Evolutionary conservation across 2,329 filamentous ascomycete genomes (phyloP), one percentile per base, ranked within the genome.

Genomic region (Trichoderma arundinaceum): DNA sequence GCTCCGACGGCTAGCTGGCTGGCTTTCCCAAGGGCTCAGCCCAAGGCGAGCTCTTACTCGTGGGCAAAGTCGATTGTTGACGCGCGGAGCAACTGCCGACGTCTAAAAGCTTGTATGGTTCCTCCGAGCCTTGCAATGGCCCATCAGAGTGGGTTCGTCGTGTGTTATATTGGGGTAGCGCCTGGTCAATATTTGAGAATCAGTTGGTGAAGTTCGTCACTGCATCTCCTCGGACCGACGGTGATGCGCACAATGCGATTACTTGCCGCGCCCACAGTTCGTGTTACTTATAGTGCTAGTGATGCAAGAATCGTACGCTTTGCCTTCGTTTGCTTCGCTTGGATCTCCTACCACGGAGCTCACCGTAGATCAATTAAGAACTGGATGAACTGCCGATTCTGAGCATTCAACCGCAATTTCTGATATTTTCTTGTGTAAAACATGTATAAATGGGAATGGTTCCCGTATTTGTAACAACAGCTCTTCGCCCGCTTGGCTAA

Each of bases 401-500:
- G 22, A 28, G 22, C 22, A 28, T 19, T 13, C 5, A 13, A 8
- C 5, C 10, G 15, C 10, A 44, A 35, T 9, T 35, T 58, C 41
- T 10, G 8, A 46, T 8, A 8, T 1, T 1, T 17, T 2, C 22
- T 15, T 9, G 4, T 28, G 22, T n/a, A n/a, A 28, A 43, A 6
- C 3, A 1, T 44, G n/a, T 43, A 52, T 62, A 48, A n/a, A 7
- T 2, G 10, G 0, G 1, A 28, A 5, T 48, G 7, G 9, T 12
- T 57, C 10, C 7, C 2, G 4, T 7, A 3, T 7, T 5, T 15
- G 2, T 46, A 28, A 39, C 2, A 54, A 38, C 13, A 56, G 38
- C 52, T 46, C 35, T 48, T 41, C 22, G 65, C 65, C 65, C 60
- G 53, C 60, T 67, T 67, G 65, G 65, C 65, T 67, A 60, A 67